Base-by-base conservation (phyloP, 768 basidiomycete genomes). In the Phylloporus rhodoxanthus region DNA sequence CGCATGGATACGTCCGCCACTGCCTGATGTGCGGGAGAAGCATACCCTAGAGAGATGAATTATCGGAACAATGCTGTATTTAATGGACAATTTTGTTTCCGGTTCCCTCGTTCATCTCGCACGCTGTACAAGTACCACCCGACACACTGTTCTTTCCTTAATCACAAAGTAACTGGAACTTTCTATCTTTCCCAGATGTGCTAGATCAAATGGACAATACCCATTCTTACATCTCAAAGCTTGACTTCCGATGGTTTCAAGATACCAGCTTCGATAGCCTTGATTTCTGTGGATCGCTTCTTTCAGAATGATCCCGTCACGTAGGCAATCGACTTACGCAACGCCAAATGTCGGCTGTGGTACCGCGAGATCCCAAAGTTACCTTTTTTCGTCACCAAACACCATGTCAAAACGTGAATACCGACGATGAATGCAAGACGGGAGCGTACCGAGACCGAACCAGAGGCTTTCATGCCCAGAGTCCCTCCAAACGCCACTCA, bases 401-500 rank as follows among this genome's bases (percentile, higher is more conserved):
- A 39, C 6, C 21, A 23, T 15, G 38, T 19, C 28, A 11, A 17
- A 34, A 14, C n/a, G 33, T 9, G 29, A 3, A n/a, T 17, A 19
- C 8, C 14, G 6, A 8, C 20, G 9, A 20, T 7, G 7, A 36
- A 36, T n/a, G 7, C 33, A 2, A n/a, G 4, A n/a, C 2, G 1
- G 15, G 1, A 47, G 56, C 63, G 33, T 48, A 67, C 64, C 66
- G 17, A 63, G 10, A 26, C 55, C 56, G 19, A 67, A 65, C 64
- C 66, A 65, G 25, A 65, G 43, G 21, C 75, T 74, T 1, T 75
- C 64, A 36, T 70, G 60, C 15, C 68, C 67, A 36, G 53, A 65
- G 23, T 65, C 50, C 43, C 61, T 60, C 64, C 65, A 69, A 19
- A 59, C 56, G 2, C 76, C 72, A 1, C 72, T 65, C 21, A 80